Evolutionary conservation across 345 rosid genomes (phyloP).

Genomic region (Syzygium aromaticum): DNA sequence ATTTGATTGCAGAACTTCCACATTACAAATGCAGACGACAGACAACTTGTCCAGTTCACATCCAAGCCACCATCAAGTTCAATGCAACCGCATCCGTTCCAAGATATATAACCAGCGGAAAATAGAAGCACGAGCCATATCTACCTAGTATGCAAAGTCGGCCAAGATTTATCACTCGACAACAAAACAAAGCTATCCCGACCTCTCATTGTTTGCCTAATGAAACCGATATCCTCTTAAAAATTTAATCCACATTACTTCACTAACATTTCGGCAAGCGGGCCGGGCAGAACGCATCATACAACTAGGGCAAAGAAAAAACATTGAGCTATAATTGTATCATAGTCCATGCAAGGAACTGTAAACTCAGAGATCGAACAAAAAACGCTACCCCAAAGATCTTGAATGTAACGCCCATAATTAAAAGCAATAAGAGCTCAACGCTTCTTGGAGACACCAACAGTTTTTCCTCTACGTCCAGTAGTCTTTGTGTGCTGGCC

Average conservation of each 20-base stretch:
- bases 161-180: not conserved
- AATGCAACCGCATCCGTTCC: rapidly evolving
- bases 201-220: not conserved
- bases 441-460: conserved; percentile 88
- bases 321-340: not conserved
- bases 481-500: conserved; percentile 98
- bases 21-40: not conserved
- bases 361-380: not conserved
- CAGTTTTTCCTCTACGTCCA: conserved; percentile 91
- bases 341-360: not conserved
- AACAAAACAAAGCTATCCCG: rapidly evolving
- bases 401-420: not conserved
- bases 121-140: not conserved
- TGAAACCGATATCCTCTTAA: not conserved
- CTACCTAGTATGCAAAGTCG: not conserved
- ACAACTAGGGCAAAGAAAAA: not conserved
- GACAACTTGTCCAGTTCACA: not conserved
- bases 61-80: not conserved
- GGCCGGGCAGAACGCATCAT: not conserved
- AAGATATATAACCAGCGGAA: not conserved
- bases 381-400: not conserved
- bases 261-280: not conserved
- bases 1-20: not conserved
- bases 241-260: not conserved
- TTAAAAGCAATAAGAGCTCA: not conserved